Evolutionary conservation across 257 asterid genomes (phyloP).

Genomic region (Coffea canephora): DNA sequence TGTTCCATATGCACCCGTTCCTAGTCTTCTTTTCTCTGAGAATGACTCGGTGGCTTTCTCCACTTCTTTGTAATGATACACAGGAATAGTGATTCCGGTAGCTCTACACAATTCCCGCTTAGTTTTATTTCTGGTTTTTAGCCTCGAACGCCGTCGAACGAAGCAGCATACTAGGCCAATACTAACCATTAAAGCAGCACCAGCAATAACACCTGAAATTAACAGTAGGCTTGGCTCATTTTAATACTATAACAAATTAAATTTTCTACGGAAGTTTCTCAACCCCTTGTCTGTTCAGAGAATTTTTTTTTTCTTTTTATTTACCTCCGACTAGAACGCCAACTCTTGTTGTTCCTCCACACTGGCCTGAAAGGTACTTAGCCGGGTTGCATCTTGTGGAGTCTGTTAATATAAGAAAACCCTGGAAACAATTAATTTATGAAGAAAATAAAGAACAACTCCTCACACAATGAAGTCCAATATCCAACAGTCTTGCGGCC

Average conservation of each 20-base stretch:
- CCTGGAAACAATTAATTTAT: background rate
- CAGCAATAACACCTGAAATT: conserved; percentile 54
- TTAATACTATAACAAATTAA: background rate
- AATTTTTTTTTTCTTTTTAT: background rate
- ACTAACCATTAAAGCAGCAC: conserved; percentile 57
- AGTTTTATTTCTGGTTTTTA: conserved; percentile 36
- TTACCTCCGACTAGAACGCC: conserved; percentile 76
- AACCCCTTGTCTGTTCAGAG: background rate
- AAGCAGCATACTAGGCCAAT: conserved; percentile 50
- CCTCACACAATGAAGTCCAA: background rate
- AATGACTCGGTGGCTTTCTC: conserved; percentile 70
- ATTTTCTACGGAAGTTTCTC: background rate
- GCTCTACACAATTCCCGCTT: conserved; percentile 44
- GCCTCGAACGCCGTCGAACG: conserved; percentile 42
- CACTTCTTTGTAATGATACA: conserved; percentile 58
- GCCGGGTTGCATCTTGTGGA: conserved; percentile 56
- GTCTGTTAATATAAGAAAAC: conserved; percentile 35
- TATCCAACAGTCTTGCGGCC: background rate
- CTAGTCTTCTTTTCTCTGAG: conserved; percentile 65
- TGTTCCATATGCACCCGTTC: conserved; percentile 76
- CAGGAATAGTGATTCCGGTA: conserved; percentile 64
- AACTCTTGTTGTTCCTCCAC: conserved; percentile 84
- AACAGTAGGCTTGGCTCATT: conserved; percentile 3
- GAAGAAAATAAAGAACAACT: background rate
- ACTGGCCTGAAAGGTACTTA: conserved; percentile 64